phyloP scores from a whole-genome alignment of 2,329 filamentous ascomycete species.

The Fusarium buharicum region DNA sequence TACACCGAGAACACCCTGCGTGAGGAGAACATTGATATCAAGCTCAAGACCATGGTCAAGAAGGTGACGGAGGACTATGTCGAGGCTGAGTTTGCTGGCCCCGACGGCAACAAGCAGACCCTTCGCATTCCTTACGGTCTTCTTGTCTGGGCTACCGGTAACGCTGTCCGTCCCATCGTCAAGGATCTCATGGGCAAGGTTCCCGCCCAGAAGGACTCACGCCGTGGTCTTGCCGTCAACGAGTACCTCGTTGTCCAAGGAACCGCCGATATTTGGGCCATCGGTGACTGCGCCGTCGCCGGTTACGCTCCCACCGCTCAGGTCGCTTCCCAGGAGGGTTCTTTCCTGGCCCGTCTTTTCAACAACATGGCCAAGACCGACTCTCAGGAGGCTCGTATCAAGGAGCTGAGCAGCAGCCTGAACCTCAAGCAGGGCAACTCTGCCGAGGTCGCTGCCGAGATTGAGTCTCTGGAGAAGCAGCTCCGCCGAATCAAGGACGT shows the following conservation, averaged over 20 bases:
- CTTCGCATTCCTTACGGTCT: conserved; percentile 92
- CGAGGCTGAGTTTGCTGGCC: conserved; percentile 83
- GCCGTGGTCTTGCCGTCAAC: conserved; percentile 94
- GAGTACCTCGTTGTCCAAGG: conserved; percentile 99
- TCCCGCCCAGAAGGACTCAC: conserved; percentile 92
- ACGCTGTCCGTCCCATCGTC: conserved; percentile 88
- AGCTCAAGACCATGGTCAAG: conserved; percentile 99
- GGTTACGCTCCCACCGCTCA: conserved; percentile 98
- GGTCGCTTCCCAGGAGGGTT: conserved; percentile 94
- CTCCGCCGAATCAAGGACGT: conserved; percentile 91
- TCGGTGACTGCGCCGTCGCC: conserved; percentile 96
- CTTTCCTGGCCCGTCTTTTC: conserved; percentile 93
- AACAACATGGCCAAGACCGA: conserved; percentile 99
- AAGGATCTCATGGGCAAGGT: conserved; percentile 93
- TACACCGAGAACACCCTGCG: conserved; percentile 99
- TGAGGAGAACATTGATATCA: conserved; percentile 97
- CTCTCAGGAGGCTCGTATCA: conserved; percentile 79
- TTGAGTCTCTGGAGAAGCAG: conserved; percentile 87
- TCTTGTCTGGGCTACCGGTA: conserved; percentile 98
- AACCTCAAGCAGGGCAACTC: conserved; percentile 72
- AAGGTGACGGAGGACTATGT: conserved; percentile 92
- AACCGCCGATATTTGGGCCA: conserved; percentile 95
- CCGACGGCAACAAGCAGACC: conserved; percentile 84
- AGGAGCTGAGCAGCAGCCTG: conserved; percentile 70
- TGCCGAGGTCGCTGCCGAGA: conserved; percentile 76